Evolutionary conservation across 345 rosid species (phyloP).

Genomic region (Dipteronia sinensis): DNA sequence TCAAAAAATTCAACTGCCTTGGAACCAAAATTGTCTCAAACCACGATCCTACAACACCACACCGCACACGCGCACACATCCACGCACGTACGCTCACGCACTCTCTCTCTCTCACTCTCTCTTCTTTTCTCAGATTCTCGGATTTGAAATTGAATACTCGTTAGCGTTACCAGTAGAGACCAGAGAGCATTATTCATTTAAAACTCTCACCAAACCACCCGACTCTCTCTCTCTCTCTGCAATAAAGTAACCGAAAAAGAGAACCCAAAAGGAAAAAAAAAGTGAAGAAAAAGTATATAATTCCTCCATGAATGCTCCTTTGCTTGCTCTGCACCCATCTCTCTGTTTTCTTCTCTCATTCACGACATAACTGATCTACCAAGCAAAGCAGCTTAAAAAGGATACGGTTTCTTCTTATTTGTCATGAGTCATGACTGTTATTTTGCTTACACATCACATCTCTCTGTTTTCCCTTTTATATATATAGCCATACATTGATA

Average conservation of each 20-base stretch:
- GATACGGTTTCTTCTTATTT: conserved; percentile 10
- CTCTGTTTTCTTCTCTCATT: conserved; percentile 10
- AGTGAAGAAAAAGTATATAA: conserved; percentile 1
- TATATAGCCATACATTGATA: background rate
- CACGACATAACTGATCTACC: conserved; percentile 34
- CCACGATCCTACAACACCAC: background rate
- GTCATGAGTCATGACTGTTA: conserved; percentile 25
- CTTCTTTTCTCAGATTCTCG: background rate
- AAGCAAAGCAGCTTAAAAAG: conserved; percentile 42
- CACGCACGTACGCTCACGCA: background rate
- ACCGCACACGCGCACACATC: background rate
- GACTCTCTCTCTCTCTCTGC: background rate
- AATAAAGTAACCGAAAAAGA: conserved; percentile 14
- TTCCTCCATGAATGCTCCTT: conserved; percentile 46
- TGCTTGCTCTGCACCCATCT: conserved; percentile 37
- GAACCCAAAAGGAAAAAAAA: background rate
- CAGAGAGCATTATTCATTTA: too few species aligned
- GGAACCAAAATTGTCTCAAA: background rate
- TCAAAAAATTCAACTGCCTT: background rate
- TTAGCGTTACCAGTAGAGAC: conserved; percentile 1
- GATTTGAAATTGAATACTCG: background rate
- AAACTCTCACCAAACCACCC: background rate
- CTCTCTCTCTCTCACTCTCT: background rate
- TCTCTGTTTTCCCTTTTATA: conserved; percentile 4
- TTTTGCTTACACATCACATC: conserved; percentile 31